Evolutionary conservation across 331 rosid species (phyloP).

Genomic region (Stylosanthes scabra): DNA sequence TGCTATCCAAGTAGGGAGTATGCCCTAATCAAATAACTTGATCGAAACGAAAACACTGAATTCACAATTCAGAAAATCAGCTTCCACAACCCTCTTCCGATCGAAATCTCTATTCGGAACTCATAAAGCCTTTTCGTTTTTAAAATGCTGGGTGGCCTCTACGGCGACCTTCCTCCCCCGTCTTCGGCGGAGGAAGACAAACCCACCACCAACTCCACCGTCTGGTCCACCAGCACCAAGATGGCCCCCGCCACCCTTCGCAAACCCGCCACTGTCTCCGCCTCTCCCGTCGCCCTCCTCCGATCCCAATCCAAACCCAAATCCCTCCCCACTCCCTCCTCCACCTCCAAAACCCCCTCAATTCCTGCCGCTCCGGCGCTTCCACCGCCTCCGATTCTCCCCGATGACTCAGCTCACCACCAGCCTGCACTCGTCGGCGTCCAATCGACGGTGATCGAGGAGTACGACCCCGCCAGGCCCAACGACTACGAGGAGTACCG

Average conservation of each 20-base stretch:
- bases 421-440: conserved; percentile 85
- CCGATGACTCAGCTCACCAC: conserved; percentile 47
- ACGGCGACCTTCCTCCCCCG: conserved; percentile 98
- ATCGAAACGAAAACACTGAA: neutral
- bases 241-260: conserved; percentile 99
- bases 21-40: neutral
- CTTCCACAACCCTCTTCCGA: neutral
- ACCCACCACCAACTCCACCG: conserved; percentile 76
- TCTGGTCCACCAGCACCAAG: conserved; percentile 91
- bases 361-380: conserved; percentile 30
- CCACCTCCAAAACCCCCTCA: conserved; percentile 32
- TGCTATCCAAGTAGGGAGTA: neutral
- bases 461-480: conserved; percentile 97
- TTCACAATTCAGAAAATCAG: neutral
- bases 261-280: conserved; percentile 66
- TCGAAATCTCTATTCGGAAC: too few relatives aligned
- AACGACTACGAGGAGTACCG: conserved; percentile 93
- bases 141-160: conserved; percentile 88
- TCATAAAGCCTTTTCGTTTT: neutral
- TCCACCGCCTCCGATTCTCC: conserved; percentile 20
- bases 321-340: conserved; percentile 23
- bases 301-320: conserved; percentile 70
- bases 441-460: conserved; percentile 80
- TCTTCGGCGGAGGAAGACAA: conserved; percentile 94
- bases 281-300: conserved; percentile 78